phyloP scores from a whole-genome alignment of 169 alveolate species.

The Plasmodium ovale region DNA sequence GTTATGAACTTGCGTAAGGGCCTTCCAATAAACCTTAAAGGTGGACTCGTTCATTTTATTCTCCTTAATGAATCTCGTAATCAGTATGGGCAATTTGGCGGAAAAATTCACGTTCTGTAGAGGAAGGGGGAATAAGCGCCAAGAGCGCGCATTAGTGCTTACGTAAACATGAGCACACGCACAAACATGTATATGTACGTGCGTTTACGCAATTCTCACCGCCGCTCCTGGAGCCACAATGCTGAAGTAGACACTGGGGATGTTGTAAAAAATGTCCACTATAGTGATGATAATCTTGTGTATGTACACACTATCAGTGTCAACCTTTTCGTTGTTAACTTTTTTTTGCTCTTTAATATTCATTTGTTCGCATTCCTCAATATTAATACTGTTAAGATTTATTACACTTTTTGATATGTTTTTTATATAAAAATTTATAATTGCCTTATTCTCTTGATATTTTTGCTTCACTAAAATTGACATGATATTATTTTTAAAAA shows the following conservation, averaged over 20 bases:
- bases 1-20: conserved; percentile 62
- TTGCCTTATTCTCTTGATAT: conserved; percentile 49
- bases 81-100: conserved; percentile 37
- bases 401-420: conserved; percentile 39
- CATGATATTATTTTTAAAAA: conserved; percentile 24
- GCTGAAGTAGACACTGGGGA: conserved; percentile 43
- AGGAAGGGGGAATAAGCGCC: background rate
- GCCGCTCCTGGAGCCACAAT: conserved; percentile 5
- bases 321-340: conserved; percentile 40
- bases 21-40: conserved; percentile 68
- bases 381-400: conserved; percentile 25
- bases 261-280: conserved; percentile 47
- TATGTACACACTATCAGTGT: conserved; percentile 19
- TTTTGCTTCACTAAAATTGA: conserved; percentile 55
- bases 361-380: conserved; percentile 51
- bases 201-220: background rate
- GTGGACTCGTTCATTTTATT: conserved; percentile 68
- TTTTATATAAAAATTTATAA: conserved; percentile 44
- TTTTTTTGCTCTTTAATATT: conserved; percentile 44
- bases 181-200: background rate
- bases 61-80: conserved; percentile 70
- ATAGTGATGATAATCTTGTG: conserved; percentile 33
- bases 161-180: background rate
- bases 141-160: background rate
- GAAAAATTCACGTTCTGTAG: conserved; percentile 29